Evolutionary conservation across 2,329 filamentous ascomycete genomes (phyloP), one percentile per base, ranked within the genome.

Genomic region (Fusarium sulawesiense): DNA sequence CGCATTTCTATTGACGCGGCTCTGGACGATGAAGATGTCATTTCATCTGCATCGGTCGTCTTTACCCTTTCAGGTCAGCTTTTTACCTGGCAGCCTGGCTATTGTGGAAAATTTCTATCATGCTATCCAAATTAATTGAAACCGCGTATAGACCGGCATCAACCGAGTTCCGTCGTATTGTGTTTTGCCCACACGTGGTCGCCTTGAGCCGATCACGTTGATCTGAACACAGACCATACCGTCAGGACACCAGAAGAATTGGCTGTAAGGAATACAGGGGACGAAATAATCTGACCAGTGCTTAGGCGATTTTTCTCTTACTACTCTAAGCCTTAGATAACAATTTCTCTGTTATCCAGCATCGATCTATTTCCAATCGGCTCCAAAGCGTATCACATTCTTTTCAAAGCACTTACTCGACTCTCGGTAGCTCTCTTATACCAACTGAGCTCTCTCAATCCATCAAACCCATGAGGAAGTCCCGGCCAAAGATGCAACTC

Each of bases 401-500:
- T 66, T 3, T 20, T 56, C 30, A 68, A 20, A 2, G 60, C 49
- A 56, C 25, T 56, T 7, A 56, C 29, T 2, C 66, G 54, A 8
- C 54, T 68, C 9, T 68, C 60, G 3, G 50, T 47, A 3, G 60
- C 51, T 12, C 45, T 41, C 3, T 40, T 10, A n/a, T 27, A 69
- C 65, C 66, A 68, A 13, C 45, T 53, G 3, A 60, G 23, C 3
- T 57, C 41, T 21, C 56, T 41, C 9, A 67, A 18, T 2, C 68
- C 68, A 16, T 74, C 73, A 4, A 80, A 83, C 0, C 74, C 79
- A 64, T 84, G 82, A 5, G 79, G 79, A 30, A 83, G 56, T 3
- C 81, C 82, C 1, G 77, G 76, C 72, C 80, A 82, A 45, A 83
- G 40, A 53, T 83, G 81, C 9, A 83, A 73, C 69, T 83, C 82